Base-by-base conservation (phyloP, 352 stramenopile genomes). In the Globisporangium acanthophoron region DNA sequence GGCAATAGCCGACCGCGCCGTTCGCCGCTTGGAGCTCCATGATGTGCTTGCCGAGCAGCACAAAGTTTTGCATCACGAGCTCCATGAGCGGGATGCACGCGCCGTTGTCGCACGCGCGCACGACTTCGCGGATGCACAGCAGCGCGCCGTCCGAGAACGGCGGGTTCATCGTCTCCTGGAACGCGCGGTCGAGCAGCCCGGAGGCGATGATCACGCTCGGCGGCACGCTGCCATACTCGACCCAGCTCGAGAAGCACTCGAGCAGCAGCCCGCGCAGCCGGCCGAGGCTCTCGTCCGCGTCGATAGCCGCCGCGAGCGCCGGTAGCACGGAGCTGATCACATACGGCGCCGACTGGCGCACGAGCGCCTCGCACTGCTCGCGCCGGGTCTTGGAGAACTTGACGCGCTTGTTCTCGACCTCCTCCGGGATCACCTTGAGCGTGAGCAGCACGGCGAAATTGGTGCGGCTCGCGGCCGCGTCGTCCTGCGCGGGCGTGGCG, bases 371-470 rank as follows among this genome's bases (percentile, higher is more conserved):
- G 43, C 78, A 92, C 54, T 85, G 67, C 15, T 50, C 69, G 12
- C 83, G 80, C 52, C 83, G 87, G 7, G 66, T 53, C 65, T 90
- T 90, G 54, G 71, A 69, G 50, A 91, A 90, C 51, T 90, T 91
- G 45, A 92, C 79, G 44, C 80, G 83, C 55, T 84, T 83, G 57
- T 90, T 91, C 33, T 86, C 66, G 1, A 91, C 79, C 63, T 92
- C 83, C 54, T 92, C 83, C 0, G 83, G 80, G 49, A 92, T 80
- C 44, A 88, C 67, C 47, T 92, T 90, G 31, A 92, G 57, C 48
- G 78, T 87, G 12, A 91, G 59, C 35, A 92, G 58, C 29, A 90
- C 84, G 3, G 80, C 77, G 69, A 85, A 90, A 61, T 91, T 90
- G 20, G 80, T 90, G 46, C 85, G 57, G 5, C 69, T 69, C 55